phyloP scores from a whole-genome alignment of 2,329 filamentous ascomycete genomes.

The Nothophoma quercina region DNA sequence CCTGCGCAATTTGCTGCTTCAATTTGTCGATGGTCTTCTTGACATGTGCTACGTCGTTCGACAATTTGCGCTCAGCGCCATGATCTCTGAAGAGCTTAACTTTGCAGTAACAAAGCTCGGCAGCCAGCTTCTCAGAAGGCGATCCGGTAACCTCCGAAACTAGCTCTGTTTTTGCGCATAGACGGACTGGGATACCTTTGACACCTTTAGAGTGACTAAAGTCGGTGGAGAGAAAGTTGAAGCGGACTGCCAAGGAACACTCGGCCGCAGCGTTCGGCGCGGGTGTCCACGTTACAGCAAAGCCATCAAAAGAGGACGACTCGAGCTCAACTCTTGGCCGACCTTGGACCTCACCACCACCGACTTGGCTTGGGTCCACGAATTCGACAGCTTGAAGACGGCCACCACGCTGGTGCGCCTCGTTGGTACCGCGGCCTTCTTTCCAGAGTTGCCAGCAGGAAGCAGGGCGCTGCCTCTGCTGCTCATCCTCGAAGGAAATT shows the following conservation, averaged over 20 bases:
- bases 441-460: slow-evolving; percentile 95
- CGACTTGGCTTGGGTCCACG: slow-evolving; percentile 70
- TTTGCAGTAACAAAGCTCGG: slow-evolving; percentile 92
- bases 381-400: slow-evolving; percentile 95
- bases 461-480: slow-evolving; percentile 83
- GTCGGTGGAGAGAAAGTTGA: slow-evolving; percentile 98
- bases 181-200: slow-evolving; percentile 91
- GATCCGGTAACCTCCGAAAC: slow-evolving; percentile 62
- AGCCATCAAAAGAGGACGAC: slow-evolving; percentile 86
- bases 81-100: slow-evolving; percentile 97
- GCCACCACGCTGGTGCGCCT: slow-evolving; percentile 91
- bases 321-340: slow-evolving; percentile 59
- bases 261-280: slow-evolving; percentile 71
- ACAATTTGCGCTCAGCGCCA: slow-evolving; percentile 91
- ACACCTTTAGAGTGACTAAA: slow-evolving; percentile 99
- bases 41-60: slow-evolving; percentile 92
- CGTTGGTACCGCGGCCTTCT: slow-evolving; percentile 92
- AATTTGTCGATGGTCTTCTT: slow-evolving; percentile 97
- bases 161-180: slow-evolving; percentile 88
- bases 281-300: slow-evolving; percentile 88
- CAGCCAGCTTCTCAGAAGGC: slow-evolving; percentile 50
- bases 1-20: slow-evolving; percentile 88
- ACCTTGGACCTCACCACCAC: slow-evolving; percentile 59
- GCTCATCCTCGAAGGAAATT: slow-evolving; percentile 96
- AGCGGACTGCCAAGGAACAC: slow-evolving; percentile 87